These are phyloP conservation scores for Pseudopithomyces chartarum DNA, from an alignment of 2,329 filamentous ascomycete genomes.

Conservation along the genomic window DNA sequence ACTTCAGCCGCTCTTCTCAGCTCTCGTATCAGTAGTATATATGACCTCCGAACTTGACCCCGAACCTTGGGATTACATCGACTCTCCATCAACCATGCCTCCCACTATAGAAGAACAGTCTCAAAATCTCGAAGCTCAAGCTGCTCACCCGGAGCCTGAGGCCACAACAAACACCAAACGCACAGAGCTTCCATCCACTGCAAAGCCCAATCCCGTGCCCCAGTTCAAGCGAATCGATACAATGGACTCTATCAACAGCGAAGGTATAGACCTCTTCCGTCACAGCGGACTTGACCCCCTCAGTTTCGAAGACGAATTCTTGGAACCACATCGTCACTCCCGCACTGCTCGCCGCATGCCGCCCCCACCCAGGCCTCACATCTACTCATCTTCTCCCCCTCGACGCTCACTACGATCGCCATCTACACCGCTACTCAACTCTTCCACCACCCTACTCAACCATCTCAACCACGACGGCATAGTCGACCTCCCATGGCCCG, in stretches of 20 bases:
- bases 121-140: background rate
- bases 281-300: background rate
- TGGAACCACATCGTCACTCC: slow-evolving; percentile 1
- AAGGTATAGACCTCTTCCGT: background rate
- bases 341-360: slow-evolving; percentile 13
- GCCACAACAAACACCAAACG: slow-evolving; percentile 17
- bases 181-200: slow-evolving; percentile 6
- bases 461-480: slow-evolving; percentile 24
- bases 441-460: slow-evolving; percentile 22
- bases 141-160: slow-evolving; percentile 12
- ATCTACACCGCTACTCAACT: slow-evolving; percentile 6
- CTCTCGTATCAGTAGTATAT: slow-evolving; percentile 3
- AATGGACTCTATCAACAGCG: slow-evolving; percentile 6
- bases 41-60: slow-evolving; percentile 24
- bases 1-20: background rate
- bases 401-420: background rate
- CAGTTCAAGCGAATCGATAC: slow-evolving; percentile 5
- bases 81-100: slow-evolving; percentile 10
- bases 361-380: slow-evolving; percentile 11
- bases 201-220: slow-evolving; percentile 10
- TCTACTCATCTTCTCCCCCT: slow-evolving; percentile 10
- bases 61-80: slow-evolving; percentile 25
- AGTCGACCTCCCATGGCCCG: slow-evolving; percentile 22
- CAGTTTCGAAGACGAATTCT: slow-evolving; percentile 10
- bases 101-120: background rate